Conservation (phyloP, 1,284 basidiomycete species). For the Puccinia novopanici region DNA sequence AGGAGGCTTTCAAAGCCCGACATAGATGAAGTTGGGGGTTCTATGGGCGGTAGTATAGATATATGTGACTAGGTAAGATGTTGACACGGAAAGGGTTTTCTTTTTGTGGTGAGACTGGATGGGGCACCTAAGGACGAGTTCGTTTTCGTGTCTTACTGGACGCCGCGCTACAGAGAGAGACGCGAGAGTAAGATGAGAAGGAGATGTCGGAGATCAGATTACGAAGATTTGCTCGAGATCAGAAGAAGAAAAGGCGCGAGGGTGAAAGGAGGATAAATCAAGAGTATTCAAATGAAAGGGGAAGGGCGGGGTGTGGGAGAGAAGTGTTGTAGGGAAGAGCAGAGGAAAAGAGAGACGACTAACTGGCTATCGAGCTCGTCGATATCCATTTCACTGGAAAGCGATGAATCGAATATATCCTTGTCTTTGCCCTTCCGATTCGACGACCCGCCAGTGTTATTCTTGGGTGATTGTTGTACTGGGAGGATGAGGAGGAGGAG, state of each 20-base stretch:
- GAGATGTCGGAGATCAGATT: slow-evolving; percentile 5
- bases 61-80: too few relatives aligned
- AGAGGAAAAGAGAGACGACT: slow-evolving; percentile 7
- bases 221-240: neutral
- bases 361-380: slow-evolving; percentile 2
- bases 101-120: neutral
- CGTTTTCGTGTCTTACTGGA: slow-evolving; percentile 25
- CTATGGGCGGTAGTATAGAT: too few relatives aligned
- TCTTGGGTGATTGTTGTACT: neutral
- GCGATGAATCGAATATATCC: neutral
- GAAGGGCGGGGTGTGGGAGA: too few relatives aligned
- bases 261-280: too few relatives aligned
- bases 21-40: too few relatives aligned
- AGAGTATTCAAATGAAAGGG: too few relatives aligned
- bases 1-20: too few relatives aligned
- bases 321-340: neutral
- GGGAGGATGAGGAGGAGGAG: neutral
- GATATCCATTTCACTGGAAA: slow-evolving; percentile 31
- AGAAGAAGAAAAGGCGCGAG: too few relatives aligned
- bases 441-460: neutral
- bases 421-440: slow-evolving; percentile 22
- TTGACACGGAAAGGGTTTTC: neutral
- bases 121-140: neutral
- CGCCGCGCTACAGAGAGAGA: neutral
- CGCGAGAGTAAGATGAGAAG: neutral